Conservation (phyloP, 2,329 filamentous ascomycete species). For the Ophiostoma ulmi region DNA sequence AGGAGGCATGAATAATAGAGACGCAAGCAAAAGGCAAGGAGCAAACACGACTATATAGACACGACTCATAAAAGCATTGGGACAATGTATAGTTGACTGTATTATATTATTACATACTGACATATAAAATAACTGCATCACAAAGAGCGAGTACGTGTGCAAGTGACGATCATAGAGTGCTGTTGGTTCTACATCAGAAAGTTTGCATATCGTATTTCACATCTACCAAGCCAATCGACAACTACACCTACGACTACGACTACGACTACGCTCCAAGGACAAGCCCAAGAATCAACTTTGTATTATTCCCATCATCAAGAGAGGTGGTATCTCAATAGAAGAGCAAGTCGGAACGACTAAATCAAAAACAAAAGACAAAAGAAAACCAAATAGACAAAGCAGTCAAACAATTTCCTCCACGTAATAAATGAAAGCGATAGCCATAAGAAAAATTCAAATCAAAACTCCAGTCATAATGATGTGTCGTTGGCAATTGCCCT, state of each 20-base stretch:
- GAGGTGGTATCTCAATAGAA: constrained; percentile 9
- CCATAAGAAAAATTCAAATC: not conserved
- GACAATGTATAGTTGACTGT: constrained; percentile 10
- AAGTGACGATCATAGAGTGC: not conserved
- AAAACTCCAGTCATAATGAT: not conserved
- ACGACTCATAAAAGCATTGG: not conserved
- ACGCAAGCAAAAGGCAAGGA: not conserved
- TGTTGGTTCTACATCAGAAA: not conserved
- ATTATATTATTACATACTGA: constrained; percentile 3
- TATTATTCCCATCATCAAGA: not conserved
- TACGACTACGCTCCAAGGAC: not conserved
- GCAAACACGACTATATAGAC: not conserved
- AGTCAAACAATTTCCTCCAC: not conserved
- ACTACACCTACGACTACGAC: not conserved
- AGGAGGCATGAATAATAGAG: not conserved
- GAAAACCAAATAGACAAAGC: not conserved
- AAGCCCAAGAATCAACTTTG: constrained; percentile 7
- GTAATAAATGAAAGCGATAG: not conserved
- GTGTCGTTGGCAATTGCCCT: not conserved
- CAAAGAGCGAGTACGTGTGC: not conserved
- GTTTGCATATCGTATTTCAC: not conserved
- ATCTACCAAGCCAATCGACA: too few relatives aligned
- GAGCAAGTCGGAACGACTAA: not conserved
- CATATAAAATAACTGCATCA: not conserved
- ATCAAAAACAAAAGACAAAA: not conserved